Evolutionary conservation across 225 moss, liverwort and hornwort genomes (phyloP).

Genomic region (Neckera pumila): DNA sequence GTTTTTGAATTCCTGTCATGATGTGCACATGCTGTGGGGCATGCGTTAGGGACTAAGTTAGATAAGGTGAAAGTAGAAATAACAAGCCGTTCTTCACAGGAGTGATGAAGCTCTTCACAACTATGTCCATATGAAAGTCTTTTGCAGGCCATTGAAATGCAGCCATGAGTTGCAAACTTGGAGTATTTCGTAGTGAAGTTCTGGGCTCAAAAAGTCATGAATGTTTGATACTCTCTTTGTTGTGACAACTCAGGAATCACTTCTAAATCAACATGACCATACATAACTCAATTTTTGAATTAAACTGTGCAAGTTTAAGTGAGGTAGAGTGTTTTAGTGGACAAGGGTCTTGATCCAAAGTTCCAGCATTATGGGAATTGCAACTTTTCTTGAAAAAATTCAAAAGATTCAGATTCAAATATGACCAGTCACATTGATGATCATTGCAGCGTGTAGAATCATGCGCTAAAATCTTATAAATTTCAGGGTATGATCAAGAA

Average conservation of each 20-base stretch:
- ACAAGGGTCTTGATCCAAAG: not conserved
- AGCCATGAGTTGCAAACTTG: not conserved
- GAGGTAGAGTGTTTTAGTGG: not conserved
- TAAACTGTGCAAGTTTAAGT: not conserved
- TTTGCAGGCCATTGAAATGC: not conserved
- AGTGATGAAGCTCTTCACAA: not conserved
- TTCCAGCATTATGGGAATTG: not conserved
- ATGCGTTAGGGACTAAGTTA: not conserved
- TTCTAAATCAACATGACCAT: not conserved
- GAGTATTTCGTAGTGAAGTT: not conserved
- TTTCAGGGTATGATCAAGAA: not conserved
- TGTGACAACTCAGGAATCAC: not conserved
- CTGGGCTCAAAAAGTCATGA: not conserved
- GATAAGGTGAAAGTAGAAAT: no score
- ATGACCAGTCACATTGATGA: not conserved
- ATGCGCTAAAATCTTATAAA: not conserved
- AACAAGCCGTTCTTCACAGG: not conserved
- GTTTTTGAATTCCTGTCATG: not conserved
- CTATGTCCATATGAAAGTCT: no score
- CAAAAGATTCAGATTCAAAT: not conserved
- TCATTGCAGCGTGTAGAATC: not conserved
- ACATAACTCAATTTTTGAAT: not conserved
- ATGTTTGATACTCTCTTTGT: not conserved
- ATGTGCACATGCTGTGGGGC: not conserved
- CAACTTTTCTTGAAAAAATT: not conserved